Evolutionary conservation across 2,329 filamentous ascomycete genomes (phyloP), one percentile per base, ranked within the genome.

Genomic region (Pseudogymnoascus sp.): DNA sequence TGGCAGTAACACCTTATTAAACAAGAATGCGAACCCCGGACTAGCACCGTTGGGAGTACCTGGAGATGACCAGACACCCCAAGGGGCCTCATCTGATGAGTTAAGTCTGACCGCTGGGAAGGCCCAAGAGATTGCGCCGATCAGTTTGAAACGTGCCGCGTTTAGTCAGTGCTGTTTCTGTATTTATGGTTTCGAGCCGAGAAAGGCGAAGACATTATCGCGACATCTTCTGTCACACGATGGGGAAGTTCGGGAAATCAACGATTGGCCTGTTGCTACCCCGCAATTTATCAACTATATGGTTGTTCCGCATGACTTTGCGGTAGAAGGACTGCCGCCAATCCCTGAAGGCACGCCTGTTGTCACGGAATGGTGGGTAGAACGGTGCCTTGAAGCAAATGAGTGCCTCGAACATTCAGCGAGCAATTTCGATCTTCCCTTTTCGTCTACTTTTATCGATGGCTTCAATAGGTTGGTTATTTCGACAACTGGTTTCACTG

Each of bases 321-420:
- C 72, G 52, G 61, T 70, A 60, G 69, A 71, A 33, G 67, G 74
- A 58, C 65, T 76, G 7, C 70, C 72, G 33, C 63, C 67, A 40
- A 71, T 69, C 21, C 63, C 65, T 5, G 62, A 75, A 65, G 69
- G 69, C 58, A 64, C 67, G 21, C 74, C 77, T 65, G 76, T 79
- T 12, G 86, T 96, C 33, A 97, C 92, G 9, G 92, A 96, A 71
- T 95, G 94, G 80, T 99, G 93, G 82, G 81, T 99, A 60, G 94
- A 99, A 75, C 85, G 86, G 58, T 97, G 93, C 72, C 78, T 99
- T 39, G 86, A 92, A 71, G 84, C 84, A 65, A 94, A 90, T 73
- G 77, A 76, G 27, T 83, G 93, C 67, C 79, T 90, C 55, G 78
- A 88, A 31, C 90, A 92, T 4, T 77, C 79, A 60, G 79, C 83